A percentile compares a stretch with the other conserved stretches of the same genome.
Conservation (phyloP, 1,284 basidiomycete genomes). For the Wallemia hederae region DNA sequence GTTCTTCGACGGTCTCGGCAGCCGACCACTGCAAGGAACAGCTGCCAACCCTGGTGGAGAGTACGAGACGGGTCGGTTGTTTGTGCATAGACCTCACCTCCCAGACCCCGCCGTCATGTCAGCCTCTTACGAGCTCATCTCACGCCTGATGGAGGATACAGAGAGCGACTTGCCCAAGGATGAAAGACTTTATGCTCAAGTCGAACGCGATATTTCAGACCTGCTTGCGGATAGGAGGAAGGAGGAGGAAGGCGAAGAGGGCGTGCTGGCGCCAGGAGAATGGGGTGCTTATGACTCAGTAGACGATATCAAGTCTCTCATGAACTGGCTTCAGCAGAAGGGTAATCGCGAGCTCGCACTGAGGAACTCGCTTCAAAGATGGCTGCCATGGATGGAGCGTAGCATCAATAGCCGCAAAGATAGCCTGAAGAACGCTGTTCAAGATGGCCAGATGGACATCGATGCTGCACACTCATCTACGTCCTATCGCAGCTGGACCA, state of each 20-base stretch:
- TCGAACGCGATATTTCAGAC: neutral
- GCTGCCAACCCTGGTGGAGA: neutral
- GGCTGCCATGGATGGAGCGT: neutral
- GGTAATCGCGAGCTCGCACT: neutral
- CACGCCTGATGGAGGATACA: neutral
- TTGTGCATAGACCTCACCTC: neutral
- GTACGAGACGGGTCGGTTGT: neutral
- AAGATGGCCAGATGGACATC: neutral
- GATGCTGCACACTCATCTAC: neutral
- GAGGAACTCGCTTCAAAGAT: neutral
- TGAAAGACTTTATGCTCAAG: neutral
- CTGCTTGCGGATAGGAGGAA: neutral
- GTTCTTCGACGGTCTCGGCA: neutral
- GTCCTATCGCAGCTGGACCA: neutral
- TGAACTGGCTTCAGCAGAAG: neutral
- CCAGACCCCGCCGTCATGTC: neutral
- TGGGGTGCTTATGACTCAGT: neutral
- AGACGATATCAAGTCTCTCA: neutral
- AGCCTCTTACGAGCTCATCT: neutral
- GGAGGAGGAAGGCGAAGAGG: neutral
- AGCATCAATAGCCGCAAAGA: neutral
- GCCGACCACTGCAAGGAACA: neutral
- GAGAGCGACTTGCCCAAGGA: neutral
- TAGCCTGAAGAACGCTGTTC: neutral
- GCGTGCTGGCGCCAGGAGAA: neutral